phyloP scores from a whole-genome alignment of 2,329 filamentous ascomycete genomes.

The Stachybotrys elegans region DNA sequence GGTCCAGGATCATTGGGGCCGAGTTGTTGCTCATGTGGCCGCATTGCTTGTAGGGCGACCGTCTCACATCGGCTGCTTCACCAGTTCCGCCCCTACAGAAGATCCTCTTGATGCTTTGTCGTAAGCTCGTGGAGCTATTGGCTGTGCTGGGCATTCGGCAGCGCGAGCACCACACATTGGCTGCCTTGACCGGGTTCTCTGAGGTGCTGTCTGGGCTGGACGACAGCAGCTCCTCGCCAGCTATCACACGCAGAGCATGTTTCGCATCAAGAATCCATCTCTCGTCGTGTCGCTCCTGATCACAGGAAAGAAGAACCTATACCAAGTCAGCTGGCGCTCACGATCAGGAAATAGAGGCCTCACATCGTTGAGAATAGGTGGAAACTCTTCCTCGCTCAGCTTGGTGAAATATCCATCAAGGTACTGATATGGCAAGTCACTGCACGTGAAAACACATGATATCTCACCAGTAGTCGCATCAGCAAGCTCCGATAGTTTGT shows the following conservation, averaged over 20 bases:
- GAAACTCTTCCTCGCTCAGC: slow-evolving; percentile 42
- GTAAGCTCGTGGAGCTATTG: slow-evolving; percentile 4
- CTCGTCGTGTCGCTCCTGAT: slow-evolving; percentile 20
- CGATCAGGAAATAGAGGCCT: not conserved
- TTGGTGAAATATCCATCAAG: slow-evolving; percentile 56
- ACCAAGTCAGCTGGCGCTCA: not conserved
- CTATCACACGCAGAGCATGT: slow-evolving; percentile 10
- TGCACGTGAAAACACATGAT: slow-evolving; percentile 56
- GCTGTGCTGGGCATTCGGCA: not conserved
- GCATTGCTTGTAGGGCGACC: not conserved
- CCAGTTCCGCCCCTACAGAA: too few relatives aligned
- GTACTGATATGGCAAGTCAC: slow-evolving; percentile 60
- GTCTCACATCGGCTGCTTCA: too few relatives aligned
- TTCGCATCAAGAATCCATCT: slow-evolving; percentile 17
- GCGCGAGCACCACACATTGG: not conserved
- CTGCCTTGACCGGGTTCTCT: not conserved
- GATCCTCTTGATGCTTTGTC: slow-evolving; percentile 7
- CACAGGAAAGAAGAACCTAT: slow-evolving; percentile 17
- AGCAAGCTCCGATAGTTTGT: slow-evolving; percentile 36
- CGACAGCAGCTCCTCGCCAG: slow-evolving; percentile 9
- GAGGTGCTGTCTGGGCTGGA: slow-evolving; percentile 5
- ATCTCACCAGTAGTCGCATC: slow-evolving; percentile 36
- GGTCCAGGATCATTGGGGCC: slow-evolving; percentile 31
- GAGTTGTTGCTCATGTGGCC: slow-evolving; percentile 6
- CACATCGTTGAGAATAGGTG: slow-evolving; percentile 39